Evolutionary conservation across 495 filamentous ascomycete genomes (phyloP).

Genomic region (Penicillium desertorum): DNA sequence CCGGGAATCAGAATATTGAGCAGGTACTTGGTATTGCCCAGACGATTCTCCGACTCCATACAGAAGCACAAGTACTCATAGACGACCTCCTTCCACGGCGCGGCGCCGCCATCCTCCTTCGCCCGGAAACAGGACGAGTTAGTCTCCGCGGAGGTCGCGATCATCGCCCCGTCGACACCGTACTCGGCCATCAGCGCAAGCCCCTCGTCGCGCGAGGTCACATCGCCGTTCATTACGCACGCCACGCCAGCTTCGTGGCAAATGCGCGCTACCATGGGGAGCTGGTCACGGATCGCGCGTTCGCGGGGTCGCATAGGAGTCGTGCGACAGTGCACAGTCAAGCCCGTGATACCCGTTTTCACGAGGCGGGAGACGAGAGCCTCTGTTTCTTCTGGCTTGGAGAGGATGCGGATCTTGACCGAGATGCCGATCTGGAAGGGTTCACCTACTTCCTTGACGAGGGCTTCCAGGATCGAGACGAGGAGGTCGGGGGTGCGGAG

Average conservation of each 20-base stretch:
- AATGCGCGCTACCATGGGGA: constrained; percentile 72
- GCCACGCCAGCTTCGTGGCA: constrained; percentile 83
- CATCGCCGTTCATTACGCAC: constrained; percentile 93
- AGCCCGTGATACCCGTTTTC: constrained; percentile 80
- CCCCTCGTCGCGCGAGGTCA: constrained; percentile 66
- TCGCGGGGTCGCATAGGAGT: constrained; percentile 92
- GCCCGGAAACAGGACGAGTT: constrained; percentile 82
- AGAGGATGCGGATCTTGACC: constrained; percentile 90
- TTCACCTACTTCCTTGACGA: constrained; percentile 74
- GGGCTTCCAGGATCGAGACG: constrained; percentile 71
- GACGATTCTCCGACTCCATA: constrained; percentile 77
- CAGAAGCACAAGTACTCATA: constrained; percentile 67
- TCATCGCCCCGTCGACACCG: constrained; percentile 92
- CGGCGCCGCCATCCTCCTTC: constrained; percentile 60
- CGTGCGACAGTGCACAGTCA: constrained; percentile 94
- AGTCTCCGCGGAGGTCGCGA: constrained; percentile 84
- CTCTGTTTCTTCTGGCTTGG: constrained; percentile 69
- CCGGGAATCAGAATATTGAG: constrained; percentile 83
- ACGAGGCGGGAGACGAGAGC: constrained; percentile 71
- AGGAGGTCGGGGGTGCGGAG: constrained; percentile 80
- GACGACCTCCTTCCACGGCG: constrained; percentile 72
- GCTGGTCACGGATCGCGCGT: constrained; percentile 78
- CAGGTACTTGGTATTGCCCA: constrained; percentile 87
- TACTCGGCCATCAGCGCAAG: constrained; percentile 67
- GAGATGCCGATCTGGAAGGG: constrained; percentile 84